A percentile compares a stretch with the other conserved stretches of the same genome.
These are phyloP conservation scores for Sphaerulina vaccinii DNA, from an alignment of 2,329 filamentous ascomycete genomes.

Conservation along the genomic window DNA sequence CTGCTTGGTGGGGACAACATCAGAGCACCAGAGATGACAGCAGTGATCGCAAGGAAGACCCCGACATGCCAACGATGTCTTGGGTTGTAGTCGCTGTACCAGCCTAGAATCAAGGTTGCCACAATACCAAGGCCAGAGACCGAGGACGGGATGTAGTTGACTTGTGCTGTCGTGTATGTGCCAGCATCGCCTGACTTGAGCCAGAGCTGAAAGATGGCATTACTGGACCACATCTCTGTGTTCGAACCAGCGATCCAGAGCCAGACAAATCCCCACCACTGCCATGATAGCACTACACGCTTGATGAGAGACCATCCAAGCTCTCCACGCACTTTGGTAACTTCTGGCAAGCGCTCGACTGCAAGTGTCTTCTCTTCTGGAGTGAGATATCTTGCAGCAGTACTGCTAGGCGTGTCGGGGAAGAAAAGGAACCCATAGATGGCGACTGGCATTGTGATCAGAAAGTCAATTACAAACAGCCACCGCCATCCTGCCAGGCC, in stretches of 20 bases:
- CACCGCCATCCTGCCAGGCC: constrained; percentile 59
- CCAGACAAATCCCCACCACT: constrained; percentile 32
- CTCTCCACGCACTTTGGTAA: constrained; percentile 25
- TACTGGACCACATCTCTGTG: constrained; percentile 32
- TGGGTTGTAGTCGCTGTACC: constrained; percentile 31
- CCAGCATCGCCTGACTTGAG: constrained; percentile 22
- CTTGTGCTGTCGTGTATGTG: constrained; percentile 26
- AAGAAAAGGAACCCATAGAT: constrained; percentile 56
- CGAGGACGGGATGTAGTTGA: constrained; percentile 31
- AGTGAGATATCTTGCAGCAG: constrained; percentile 48
- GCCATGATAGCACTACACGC: constrained; percentile 29
- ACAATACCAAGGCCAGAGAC: constrained; percentile 30
- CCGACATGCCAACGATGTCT: constrained; percentile 30
- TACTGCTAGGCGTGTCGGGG: constrained; percentile 52
- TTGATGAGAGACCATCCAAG: constrained; percentile 27
- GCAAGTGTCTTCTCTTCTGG: constrained; percentile 25
- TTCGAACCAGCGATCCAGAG: constrained; percentile 32
- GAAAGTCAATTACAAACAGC: constrained; percentile 59
- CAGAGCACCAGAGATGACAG: constrained; percentile 28
- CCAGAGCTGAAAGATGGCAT: constrained; percentile 32
- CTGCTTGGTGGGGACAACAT: constrained; percentile 26
- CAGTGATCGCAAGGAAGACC: constrained; percentile 30
- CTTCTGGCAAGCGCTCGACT: constrained; percentile 28
- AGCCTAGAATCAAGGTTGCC: constrained; percentile 29
- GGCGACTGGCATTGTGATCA: constrained; percentile 58